Conservation (phyloP, 108 stramenopile genomes). For the Parietichytrium sp. region DNA sequence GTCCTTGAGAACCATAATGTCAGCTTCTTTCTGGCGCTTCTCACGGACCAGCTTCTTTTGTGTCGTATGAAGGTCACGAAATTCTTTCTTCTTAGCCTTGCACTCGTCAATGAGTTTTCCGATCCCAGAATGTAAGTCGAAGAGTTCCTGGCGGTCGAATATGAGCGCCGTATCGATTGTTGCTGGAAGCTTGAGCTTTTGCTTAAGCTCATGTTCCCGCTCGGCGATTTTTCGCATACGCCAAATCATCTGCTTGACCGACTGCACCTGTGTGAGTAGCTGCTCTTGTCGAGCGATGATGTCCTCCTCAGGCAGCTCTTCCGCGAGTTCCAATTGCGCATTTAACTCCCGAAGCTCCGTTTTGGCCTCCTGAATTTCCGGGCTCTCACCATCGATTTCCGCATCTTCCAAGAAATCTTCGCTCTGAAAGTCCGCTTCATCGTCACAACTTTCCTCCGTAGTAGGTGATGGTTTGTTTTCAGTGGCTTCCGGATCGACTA, state of each 20-base stretch:
- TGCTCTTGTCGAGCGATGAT: neutral
- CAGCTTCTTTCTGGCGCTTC: neutral
- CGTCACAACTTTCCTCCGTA: too few species aligned
- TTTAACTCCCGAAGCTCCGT: neutral
- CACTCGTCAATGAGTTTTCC: conserved; percentile 37
- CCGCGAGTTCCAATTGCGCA: neutral
- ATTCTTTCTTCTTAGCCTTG: conserved; percentile 44
- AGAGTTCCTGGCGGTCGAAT: neutral
- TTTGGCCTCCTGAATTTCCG: neutral
- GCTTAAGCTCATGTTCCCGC: neutral
- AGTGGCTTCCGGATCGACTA: neutral
- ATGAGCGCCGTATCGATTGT: conserved; percentile 10
- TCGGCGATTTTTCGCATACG: neutral
- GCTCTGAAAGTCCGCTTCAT: neutral
- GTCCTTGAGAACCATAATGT: conserved; percentile 14
- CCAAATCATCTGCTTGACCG: neutral
- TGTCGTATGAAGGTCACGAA: conserved; percentile 43
- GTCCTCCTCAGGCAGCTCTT: neutral
- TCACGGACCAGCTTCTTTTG: conserved; percentile 40
- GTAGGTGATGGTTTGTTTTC: too few species aligned
- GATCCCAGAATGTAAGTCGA: conserved; percentile 7
- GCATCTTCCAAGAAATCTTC: neutral
- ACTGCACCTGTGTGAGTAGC: neutral
- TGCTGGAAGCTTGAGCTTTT: neutral
- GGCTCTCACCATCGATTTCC: neutral